A percentile compares a stretch with the other conserved stretches of the same genome.
Evolutionary conservation across 352 stramenopile genomes (phyloP).

Genomic region (Phytophthora vignae): DNA sequence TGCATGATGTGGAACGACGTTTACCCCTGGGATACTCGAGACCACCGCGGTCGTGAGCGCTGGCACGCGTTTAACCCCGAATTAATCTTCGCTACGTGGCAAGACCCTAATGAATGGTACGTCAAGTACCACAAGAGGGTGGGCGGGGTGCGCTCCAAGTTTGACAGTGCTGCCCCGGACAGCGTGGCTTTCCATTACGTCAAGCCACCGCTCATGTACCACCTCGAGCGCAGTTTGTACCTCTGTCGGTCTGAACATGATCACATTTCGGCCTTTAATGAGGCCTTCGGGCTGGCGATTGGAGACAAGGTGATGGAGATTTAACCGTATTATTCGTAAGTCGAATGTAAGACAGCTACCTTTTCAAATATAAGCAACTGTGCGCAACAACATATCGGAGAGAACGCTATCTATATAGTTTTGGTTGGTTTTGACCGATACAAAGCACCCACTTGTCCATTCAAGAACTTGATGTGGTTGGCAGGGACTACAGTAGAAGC

Average conservation of each 20-base stretch:
- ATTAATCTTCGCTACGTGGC: conserved; percentile 43
- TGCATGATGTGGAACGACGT: conserved; percentile 82
- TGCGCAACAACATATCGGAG: too few species aligned
- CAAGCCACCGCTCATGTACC: conserved; percentile 67
- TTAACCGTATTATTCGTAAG: neutral
- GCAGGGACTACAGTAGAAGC: too few species aligned
- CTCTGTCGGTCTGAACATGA: conserved; percentile 58
- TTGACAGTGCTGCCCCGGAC: conserved; percentile 62
- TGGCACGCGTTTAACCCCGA: conserved; percentile 72
- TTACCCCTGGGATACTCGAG: conserved; percentile 80
- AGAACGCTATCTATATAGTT: too few species aligned
- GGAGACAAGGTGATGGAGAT: conserved; percentile 37
- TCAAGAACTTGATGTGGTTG: too few species aligned
- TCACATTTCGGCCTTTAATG: conserved; percentile 57
- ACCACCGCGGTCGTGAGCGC: conserved; percentile 66
- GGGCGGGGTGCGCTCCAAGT: conserved; percentile 54
- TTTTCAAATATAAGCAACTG: too few species aligned
- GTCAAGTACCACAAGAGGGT: conserved; percentile 66
- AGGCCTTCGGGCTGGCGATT: conserved; percentile 52
- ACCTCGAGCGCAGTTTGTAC: conserved; percentile 76
- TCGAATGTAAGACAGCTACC: too few species aligned
- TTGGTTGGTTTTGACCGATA: too few species aligned
- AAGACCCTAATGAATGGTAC: conserved; percentile 65
- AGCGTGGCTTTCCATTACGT: conserved; percentile 81
- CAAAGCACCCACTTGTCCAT: too few species aligned